phyloP scores from a whole-genome alignment of 768 basidiomycete genomes.

The Mycena latifolia region DNA sequence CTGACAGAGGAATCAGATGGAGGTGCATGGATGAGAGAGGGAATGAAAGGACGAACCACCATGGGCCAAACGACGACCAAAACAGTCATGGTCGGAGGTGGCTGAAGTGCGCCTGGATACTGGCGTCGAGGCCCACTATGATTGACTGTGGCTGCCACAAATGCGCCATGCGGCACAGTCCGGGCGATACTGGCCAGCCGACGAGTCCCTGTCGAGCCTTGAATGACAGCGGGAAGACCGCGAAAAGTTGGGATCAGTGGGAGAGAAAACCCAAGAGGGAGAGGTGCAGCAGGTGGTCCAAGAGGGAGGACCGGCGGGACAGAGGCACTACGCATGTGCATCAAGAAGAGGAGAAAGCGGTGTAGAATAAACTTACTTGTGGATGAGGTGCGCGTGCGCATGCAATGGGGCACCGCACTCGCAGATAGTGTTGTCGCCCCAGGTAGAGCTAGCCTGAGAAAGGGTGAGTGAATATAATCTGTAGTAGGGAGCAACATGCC shows the following conservation, averaged over 20 bases:
- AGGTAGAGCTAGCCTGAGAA: too few species aligned
- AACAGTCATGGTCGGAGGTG: background rate
- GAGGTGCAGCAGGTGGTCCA: background rate
- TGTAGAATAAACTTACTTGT: background rate
- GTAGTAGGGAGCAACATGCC: too few species aligned
- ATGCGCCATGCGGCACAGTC: background rate
- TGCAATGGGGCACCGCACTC: background rate
- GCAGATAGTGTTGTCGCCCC: background rate
- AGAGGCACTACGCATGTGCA: too few species aligned
- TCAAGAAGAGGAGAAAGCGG: too few species aligned
- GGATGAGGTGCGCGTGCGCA: background rate
- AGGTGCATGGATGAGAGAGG: background rate
- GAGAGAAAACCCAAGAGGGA: background rate
- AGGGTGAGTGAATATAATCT: too few species aligned
- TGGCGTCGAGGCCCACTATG: background rate
- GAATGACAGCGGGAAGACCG: background rate
- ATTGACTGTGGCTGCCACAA: background rate
- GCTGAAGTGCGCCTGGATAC: background rate
- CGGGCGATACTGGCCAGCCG: background rate
- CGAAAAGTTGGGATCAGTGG: background rate
- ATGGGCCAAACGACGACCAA: background rate
- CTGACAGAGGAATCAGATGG: too few species aligned
- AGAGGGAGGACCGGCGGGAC: too few species aligned
- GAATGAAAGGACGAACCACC: background rate
- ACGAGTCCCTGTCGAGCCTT: background rate